Percentiles rank a stretch among this genome's conserved stretches.
phyloP scores from a whole-genome alignment of 2,329 filamentous ascomycete genomes.

The Fusarium tuaranense region DNA sequence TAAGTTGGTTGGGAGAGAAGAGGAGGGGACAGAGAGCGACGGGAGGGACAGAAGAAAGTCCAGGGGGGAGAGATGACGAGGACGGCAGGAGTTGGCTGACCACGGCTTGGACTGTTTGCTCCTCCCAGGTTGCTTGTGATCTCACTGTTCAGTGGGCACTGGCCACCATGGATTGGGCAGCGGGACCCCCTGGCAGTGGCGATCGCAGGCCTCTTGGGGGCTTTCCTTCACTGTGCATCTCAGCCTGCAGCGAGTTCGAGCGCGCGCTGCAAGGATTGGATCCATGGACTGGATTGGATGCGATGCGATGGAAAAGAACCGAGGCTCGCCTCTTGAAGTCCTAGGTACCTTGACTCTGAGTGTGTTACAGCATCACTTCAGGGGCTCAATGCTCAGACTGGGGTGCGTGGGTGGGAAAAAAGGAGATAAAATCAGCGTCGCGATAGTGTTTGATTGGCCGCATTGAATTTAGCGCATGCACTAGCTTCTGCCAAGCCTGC shows the following conservation, averaged over 20 bases:
- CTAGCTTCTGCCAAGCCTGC: constrained; percentile 54
- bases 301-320: background rate
- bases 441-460: constrained; percentile 53
- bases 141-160: constrained; percentile 9
- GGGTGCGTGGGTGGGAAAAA: constrained; percentile 48
- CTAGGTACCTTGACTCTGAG: constrained; percentile 37
- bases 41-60: constrained; percentile 41
- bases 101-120: constrained; percentile 4
- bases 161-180: constrained; percentile 13
- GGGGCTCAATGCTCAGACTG: constrained; percentile 50
- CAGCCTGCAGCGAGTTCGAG: constrained; percentile 14
- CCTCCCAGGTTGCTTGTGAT: constrained; percentile 8
- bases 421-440: constrained; percentile 55
- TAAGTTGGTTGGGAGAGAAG: constrained; percentile 33
- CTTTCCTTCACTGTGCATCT: constrained; percentile 13
- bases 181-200: constrained; percentile 35
- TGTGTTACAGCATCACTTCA: constrained; percentile 54
- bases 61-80: constrained; percentile 35
- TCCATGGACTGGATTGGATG: constrained; percentile 1
- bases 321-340: constrained; percentile 23
- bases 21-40: constrained; percentile 36
- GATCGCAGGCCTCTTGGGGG: constrained; percentile 26
- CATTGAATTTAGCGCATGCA: constrained; percentile 47
- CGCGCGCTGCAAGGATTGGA: background rate
- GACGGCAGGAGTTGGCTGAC: constrained; percentile 14